phyloP scores from a whole-genome alignment of 169 alveolate genomes.

The Theileria luwenshuni region DNA sequence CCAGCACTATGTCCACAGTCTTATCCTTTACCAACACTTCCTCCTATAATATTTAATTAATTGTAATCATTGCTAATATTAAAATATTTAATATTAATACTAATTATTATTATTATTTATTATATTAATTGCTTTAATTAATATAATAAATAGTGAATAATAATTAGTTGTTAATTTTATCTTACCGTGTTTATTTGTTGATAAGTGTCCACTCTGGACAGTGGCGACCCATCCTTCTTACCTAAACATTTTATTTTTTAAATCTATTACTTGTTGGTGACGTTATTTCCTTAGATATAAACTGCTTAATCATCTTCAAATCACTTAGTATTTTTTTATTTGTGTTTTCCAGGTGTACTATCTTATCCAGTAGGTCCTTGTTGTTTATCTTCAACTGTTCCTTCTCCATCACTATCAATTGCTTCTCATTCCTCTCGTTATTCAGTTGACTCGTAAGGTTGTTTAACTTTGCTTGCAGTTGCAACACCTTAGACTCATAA shows the following conservation, averaged over 20 bases:
- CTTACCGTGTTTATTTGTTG: constrained; percentile 15
- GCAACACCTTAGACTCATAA: constrained; percentile 73
- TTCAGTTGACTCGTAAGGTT: constrained; percentile 63
- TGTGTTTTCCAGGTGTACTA: constrained; percentile 35
- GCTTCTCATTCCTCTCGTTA: constrained; percentile 65
- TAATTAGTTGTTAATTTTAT: too few species aligned
- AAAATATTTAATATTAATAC: too few species aligned
- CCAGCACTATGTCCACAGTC: constrained; percentile 50
- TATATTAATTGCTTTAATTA: too few species aligned
- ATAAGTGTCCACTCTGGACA: constrained; percentile 13
- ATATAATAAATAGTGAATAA: too few species aligned
- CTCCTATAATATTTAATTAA: constrained; percentile 4
- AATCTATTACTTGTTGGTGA: neutral
- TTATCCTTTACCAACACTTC: constrained; percentile 13
- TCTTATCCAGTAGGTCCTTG: constrained; percentile 20
- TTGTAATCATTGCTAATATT: too few species aligned
- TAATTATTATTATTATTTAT: too few species aligned
- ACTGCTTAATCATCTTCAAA: constrained; percentile 64
- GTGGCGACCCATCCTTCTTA: constrained; percentile 1
- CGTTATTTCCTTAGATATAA: constrained; percentile 52
- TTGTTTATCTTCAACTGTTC: constrained; percentile 14
- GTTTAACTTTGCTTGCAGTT: constrained; percentile 74
- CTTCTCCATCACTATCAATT: constrained; percentile 41
- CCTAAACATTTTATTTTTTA: neutral
- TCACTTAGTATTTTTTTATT: constrained; percentile 54